A percentile compares a stretch with the other conserved stretches of the same genome.
Evolutionary conservation across 805 yeast species (phyloP).

Genomic region (Wickerhamomyces mucosus): DNA sequence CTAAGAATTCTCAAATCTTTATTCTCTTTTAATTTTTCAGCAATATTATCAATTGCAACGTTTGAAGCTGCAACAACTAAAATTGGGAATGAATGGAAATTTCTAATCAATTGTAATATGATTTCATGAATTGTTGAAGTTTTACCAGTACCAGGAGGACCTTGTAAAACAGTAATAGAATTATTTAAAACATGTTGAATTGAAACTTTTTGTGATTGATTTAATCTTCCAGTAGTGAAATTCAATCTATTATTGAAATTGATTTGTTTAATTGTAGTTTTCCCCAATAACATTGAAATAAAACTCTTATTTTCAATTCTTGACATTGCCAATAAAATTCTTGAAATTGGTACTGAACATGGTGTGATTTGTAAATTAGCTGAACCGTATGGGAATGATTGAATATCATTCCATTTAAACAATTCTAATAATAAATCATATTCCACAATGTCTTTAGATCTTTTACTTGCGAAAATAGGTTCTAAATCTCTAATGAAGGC

Average conservation of each 20-base stretch:
- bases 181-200: constrained; percentile 19
- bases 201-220: constrained; percentile 50
- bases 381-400: constrained; percentile 36
- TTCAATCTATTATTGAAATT: constrained; percentile 45
- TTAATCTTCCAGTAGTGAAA: constrained; percentile 39
- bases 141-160: constrained; percentile 83
- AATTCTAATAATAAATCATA: constrained; percentile 34
- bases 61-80: constrained; percentile 70
- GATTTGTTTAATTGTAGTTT: constrained; percentile 44
- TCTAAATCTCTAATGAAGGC: constrained; percentile 41
- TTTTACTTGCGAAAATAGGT: constrained; percentile 13
- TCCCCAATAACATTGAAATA: constrained; percentile 43
- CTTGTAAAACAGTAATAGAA: constrained; percentile 50
- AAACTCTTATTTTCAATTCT: constrained; percentile 44
- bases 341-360: constrained; percentile 50
- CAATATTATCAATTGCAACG: constrained; percentile 68
- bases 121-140: constrained; percentile 65
- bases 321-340: constrained; percentile 61
- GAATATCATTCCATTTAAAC: constrained; percentile 47
- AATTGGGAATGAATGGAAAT: constrained; percentile 50
- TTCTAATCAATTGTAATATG: constrained; percentile 43
- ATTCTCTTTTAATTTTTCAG: constrained; percentile 52
- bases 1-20: constrained; percentile 41
- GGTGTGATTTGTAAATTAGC: constrained; percentile 40
- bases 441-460: constrained; percentile 25